These are phyloP conservation scores for Talinum fruticosum DNA, from an alignment of 148 eudicot species.

Conservation along the genomic window DNA sequence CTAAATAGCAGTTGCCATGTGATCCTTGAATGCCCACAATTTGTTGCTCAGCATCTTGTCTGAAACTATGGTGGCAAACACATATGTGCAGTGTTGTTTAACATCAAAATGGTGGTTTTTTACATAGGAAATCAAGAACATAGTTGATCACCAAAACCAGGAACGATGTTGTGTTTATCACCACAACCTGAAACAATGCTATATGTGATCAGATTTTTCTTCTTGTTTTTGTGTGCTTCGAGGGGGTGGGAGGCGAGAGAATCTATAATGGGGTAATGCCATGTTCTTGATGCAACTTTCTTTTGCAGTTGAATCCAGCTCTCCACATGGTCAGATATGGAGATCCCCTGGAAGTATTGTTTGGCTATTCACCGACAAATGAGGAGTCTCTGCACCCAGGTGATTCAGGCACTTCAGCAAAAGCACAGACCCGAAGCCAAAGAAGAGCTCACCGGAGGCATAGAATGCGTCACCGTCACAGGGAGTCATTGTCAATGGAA, in stretches of 20 bases:
- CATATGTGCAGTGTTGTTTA: no score
- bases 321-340: conserved; percentile 23
- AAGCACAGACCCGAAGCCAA: conserved; percentile 28
- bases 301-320: conserved; percentile 23
- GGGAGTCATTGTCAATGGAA: conserved; percentile 18
- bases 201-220: neutral
- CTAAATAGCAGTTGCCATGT: no score
- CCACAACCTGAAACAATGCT: neutral
- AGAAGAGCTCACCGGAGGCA: conserved; percentile 35
- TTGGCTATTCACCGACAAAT: conserved; percentile 23
- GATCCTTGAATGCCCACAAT: no score
- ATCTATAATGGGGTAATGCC: neutral
- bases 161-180: no score
- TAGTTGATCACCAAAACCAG: no score
- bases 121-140: neutral
- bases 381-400: conserved; percentile 22
- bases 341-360: conserved; percentile 36
- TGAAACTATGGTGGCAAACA: no score
- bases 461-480: conserved; percentile 30
- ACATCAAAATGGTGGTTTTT: neutral
- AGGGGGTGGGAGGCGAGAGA: no score
- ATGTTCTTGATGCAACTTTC: conserved; percentile 6
- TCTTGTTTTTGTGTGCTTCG: no score
- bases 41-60: no score
- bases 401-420: conserved; percentile 17